Evolutionary conservation across 805 yeast species (phyloP).

Genomic region (Cyberlindnera xishuangbannaensis): DNA sequence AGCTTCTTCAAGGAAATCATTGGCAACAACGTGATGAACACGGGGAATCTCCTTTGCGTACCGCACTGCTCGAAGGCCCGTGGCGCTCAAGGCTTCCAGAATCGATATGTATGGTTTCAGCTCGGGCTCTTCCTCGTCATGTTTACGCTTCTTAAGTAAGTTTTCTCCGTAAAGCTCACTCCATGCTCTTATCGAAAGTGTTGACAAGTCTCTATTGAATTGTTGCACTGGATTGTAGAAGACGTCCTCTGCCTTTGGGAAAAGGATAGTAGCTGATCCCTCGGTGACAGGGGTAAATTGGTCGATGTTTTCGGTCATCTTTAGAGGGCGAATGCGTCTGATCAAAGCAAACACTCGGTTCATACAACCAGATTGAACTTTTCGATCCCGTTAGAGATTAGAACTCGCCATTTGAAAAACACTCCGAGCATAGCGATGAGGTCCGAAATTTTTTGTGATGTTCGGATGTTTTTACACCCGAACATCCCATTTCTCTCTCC

Average conservation of each 20-base stretch:
- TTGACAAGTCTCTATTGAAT: constrained; percentile 88
- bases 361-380: no score
- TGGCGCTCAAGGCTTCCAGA: constrained; percentile 88
- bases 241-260: constrained; percentile 76
- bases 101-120: constrained; percentile 47
- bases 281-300: constrained; percentile 48
- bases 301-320: constrained; percentile 6
- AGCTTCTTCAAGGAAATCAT: constrained; percentile 83
- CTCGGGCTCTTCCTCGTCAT: constrained; percentile 22
- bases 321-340: constrained; percentile 1
- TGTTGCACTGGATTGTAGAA: constrained; percentile 97
- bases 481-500: no score
- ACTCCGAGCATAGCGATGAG: no score
- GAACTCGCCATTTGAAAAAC: no score
- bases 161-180: constrained; percentile 48
- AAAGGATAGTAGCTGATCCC: constrained; percentile 79
- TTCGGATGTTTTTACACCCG: no score
- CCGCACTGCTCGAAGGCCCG: constrained; percentile 90
- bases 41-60: constrained; percentile 88
- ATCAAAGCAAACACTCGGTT: constrained; percentile 1
- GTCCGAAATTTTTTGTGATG: no score
- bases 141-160: constrained; percentile 27
- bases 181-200: constrained; percentile 84
- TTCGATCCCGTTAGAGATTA: no score
- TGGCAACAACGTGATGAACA: constrained; percentile 72